phyloP scores from a whole-genome alignment of 1,284 basidiomycete species.

The Earliella scabrosa region DNA sequence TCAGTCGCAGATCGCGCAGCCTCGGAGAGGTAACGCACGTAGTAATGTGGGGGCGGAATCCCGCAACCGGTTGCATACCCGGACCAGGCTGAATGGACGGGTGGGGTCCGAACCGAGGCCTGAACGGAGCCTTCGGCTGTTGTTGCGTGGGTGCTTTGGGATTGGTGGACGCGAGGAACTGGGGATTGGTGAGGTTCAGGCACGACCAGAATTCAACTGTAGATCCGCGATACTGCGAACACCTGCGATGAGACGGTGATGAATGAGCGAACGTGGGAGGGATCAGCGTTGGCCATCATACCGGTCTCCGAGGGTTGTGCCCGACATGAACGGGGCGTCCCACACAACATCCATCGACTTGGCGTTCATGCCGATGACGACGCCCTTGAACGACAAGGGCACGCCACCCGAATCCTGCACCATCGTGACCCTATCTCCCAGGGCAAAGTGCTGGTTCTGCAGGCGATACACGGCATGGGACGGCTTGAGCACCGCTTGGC shows the following conservation, averaged over 20 bases:
- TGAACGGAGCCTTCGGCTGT: constrained; percentile 55
- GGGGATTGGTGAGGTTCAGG: constrained; percentile 83
- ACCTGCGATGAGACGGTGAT: constrained; percentile 54
- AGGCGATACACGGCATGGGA: constrained; percentile 89
- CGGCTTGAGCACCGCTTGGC: constrained; percentile 95
- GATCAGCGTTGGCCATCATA: constrained; percentile 38
- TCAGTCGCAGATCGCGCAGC: constrained; percentile 6
- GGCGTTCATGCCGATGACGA: constrained; percentile 87
- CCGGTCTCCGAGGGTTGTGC: constrained; percentile 87
- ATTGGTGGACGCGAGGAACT: constrained; percentile 78
- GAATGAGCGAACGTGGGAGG: background rate
- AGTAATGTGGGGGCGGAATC: constrained; percentile 60
- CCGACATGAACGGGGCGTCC: constrained; percentile 95
- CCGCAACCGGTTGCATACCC: constrained; percentile 57
- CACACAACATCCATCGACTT: constrained; percentile 96
- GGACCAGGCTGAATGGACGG: constrained; percentile 57
- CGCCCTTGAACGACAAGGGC: constrained; percentile 90
- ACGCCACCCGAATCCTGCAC: constrained; percentile 96
- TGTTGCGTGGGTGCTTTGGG: constrained; percentile 49
- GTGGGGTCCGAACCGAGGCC: constrained; percentile 69
- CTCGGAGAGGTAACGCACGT: constrained; percentile 32
- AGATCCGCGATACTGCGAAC: constrained; percentile 89
- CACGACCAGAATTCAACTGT: constrained; percentile 85
- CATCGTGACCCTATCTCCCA: constrained; percentile 97
- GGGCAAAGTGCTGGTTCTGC: constrained; percentile 86